Evolutionary conservation across 768 basidiomycete species (phyloP), one percentile per base, ranked within the genome.

Genomic region (Leccinum aurantiacum): DNA sequence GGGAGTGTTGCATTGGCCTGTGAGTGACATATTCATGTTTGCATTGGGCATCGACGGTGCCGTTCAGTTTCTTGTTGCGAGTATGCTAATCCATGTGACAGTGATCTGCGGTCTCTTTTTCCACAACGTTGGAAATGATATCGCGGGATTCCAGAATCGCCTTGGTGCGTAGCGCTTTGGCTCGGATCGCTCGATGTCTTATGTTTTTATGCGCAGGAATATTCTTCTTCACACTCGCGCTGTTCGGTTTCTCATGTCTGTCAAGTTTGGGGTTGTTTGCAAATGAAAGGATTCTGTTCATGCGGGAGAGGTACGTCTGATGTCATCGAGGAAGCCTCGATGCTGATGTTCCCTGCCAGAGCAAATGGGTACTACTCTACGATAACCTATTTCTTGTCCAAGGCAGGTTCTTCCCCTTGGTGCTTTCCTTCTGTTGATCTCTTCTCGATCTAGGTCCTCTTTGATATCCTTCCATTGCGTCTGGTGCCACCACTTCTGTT

Each of bases 361-460:
- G 87, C 95, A 2, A 99, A 99, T 66, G 97, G 97, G 13, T 99
- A 99, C 75, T 99, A 99, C 74, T 92, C 94, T 0, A 90, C 97
- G 1, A 88, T 95, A 70, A 95, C 95, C 9, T 99, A 98, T 79
- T 98, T 98, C 74, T 79, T 91, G 1, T 95, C 96, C 60, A 99
- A 99, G 82, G 91, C 83, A 58, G 24, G 72, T 60, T 5, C 10
- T 27, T 6, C 51, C 8, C 7, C 3, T 48, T 35, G 19, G 17
- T 41, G 24, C 9, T 54, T n/a, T 7, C 7, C 17, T 24, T 15
- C 37, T 46, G 38, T 47, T 37, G 35, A 69, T 35, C 35, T 38
- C 10, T 46, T 22, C 22, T 10, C 25, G 24, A 37, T 47, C 8
- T 60, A 93, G 90, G 86, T 98, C 60, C 85, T 99, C 31, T 99